phyloP scores from a whole-genome alignment of 2,329 filamentous ascomycete species.

The Pseudogymnoascus sp. region DNA sequence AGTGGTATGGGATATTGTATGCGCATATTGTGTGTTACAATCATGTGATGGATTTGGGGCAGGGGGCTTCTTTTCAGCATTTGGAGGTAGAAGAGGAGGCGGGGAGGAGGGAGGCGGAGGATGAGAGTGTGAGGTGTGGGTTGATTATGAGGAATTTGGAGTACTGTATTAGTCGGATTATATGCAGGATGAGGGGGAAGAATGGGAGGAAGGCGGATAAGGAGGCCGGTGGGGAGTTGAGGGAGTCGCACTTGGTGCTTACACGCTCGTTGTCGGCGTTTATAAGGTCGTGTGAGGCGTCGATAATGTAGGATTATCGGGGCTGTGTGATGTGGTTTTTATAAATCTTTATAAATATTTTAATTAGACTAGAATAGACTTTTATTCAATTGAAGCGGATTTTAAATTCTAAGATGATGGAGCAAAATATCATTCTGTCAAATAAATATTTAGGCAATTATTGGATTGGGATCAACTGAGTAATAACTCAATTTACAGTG shows the following conservation, averaged over 20 bases:
- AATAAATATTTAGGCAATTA: neutral
- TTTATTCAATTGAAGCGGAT: neutral
- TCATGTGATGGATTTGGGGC: slow-evolving; percentile 16
- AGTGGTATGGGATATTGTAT: slow-evolving; percentile 22
- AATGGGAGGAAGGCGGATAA: neutral
- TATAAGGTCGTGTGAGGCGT: neutral
- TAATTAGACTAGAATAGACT: neutral
- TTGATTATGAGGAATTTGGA: slow-evolving; percentile 10
- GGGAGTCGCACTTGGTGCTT: neutral
- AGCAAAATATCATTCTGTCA: neutral
- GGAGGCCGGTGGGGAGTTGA: neutral
- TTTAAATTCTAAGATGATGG: neutral
- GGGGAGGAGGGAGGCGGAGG: slow-evolving; percentile 1
- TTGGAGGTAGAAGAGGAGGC: neutral
- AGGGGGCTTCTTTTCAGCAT: neutral
- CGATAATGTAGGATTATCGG: neutral
- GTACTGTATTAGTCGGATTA: neutral
- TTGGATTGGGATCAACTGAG: neutral
- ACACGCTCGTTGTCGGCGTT: neutral
- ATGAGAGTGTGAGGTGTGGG: neutral
- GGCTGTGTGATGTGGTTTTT: neutral
- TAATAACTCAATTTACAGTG: neutral
- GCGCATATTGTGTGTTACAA: slow-evolving; percentile 24
- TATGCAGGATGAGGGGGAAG: neutral
- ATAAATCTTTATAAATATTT: neutral